Evolutionary conservation across 345 rosid species (phyloP), one percentile per base, ranked within the genome.

Genomic region (Bretschneidera sinensis): DNA sequence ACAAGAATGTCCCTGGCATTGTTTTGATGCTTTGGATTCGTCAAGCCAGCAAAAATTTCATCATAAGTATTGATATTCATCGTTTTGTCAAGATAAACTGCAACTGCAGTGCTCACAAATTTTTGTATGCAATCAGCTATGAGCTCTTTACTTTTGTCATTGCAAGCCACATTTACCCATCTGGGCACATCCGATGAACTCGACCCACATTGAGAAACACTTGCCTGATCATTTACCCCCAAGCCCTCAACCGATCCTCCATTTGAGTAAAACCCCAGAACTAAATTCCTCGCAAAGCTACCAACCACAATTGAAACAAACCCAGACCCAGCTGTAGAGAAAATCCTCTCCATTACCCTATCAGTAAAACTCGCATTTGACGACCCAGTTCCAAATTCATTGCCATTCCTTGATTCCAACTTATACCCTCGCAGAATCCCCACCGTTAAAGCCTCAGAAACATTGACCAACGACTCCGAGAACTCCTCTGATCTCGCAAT

Each of bases 201-300:
- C 24, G 71, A 70, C 17, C 60, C 64, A 28, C 21, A 55, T 34
- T 56, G 55, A 25, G 55, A 64, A 43, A 48, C 54, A 59, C 21
- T 51, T 54, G 48, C 54, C 9, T 43, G 48, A 59, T 51, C 59
- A 34, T 55, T 45, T 39, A 11, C 53, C 48, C 59, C 49, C 21
- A 31, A 55, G 9, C 67, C 73, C 51, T 64, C 21, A 20, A 18
- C 66, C 8, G 75, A 63, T 22, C 55, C 73, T 48, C 65, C 68
- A 45, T 51, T 60, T 0, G 92, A 69, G 78, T 81, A 81, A 67
- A 85, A 87, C 0, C 96, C 99, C 78, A 88, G 65, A 48, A 88
- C 94, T 67, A 95, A 75, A 81, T 88, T 95, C 81, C 76, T 82
- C 2, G 99, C 96, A 72, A 95, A 88, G 71, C 97, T 95, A 74